These are phyloP conservation scores for Bryoglossum gracile DNA, from an alignment of 495 filamentous ascomycete species.

Conservation along the genomic window DNA sequence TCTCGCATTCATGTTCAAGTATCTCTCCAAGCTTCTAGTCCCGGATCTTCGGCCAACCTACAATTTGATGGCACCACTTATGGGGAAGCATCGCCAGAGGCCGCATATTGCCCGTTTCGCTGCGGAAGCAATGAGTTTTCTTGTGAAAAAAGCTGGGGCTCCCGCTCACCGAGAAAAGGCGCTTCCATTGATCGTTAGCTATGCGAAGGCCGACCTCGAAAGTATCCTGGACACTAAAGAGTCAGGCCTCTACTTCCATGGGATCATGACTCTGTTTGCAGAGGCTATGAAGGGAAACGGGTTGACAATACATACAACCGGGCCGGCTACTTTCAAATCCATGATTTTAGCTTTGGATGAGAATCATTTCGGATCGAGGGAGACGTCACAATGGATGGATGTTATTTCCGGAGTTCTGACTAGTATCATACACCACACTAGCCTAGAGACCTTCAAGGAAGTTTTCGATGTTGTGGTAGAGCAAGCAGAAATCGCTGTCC, in stretches of 20 bases:
- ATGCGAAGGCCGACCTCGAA: conserved; percentile 60
- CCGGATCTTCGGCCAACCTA: conserved; percentile 80
- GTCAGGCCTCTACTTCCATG: conserved; percentile 63
- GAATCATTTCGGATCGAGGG: conserved; percentile 38
- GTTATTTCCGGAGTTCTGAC: conserved; percentile 68
- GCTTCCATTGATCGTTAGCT: conserved; percentile 58
- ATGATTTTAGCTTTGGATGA: conserved; percentile 47
- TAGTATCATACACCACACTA: conserved; percentile 75
- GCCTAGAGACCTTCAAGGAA: conserved; percentile 57
- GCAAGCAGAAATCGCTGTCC: conserved; percentile 29
- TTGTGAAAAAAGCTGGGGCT: conserved; percentile 79
- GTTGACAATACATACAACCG: conserved; percentile 71
- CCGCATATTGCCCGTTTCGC: conserved; percentile 82
- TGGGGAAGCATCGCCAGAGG: conserved; percentile 77
- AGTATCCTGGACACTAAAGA: conserved; percentile 43
- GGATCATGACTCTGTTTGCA: conserved; percentile 82
- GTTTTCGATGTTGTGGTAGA: conserved; percentile 51
- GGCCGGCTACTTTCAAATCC: conserved; percentile 57
- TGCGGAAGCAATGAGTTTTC: conserved; percentile 89
- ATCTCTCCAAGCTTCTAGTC: conserved; percentile 76
- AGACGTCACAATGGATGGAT: conserved; percentile 45
- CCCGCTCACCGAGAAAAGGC: conserved; percentile 66
- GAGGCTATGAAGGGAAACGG: conserved; percentile 84
- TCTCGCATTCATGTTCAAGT: conserved; percentile 95
- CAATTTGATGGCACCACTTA: conserved; percentile 72